These are phyloP conservation scores for Phytophthora foliorum DNA, from an alignment of 352 stramenopile genomes.

Conservation along the genomic window DNA sequence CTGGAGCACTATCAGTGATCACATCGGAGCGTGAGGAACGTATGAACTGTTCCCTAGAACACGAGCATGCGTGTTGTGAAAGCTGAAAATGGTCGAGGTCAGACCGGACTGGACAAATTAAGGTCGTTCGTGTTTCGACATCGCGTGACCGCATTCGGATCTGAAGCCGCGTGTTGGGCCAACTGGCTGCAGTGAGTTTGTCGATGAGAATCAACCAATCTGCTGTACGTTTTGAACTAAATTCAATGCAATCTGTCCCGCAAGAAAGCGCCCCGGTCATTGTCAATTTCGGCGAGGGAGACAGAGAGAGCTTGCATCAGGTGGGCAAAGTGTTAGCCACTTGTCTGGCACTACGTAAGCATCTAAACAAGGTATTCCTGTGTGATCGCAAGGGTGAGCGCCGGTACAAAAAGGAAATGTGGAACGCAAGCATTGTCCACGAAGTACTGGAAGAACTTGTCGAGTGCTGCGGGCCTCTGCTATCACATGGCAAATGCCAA, in stretches of 20 bases:
- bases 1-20: no score
- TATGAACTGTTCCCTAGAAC: no score
- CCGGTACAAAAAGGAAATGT: constrained; percentile 4
- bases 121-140: no score
- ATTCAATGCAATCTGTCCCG: no score
- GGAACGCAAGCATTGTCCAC: neutral
- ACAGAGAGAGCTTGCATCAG: constrained; percentile 14
- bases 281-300: neutral
- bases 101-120: no score
- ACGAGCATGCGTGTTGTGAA: no score
- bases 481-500: constrained; percentile 7
- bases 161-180: no score
- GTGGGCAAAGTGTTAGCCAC: constrained; percentile 24
- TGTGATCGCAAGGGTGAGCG: constrained; percentile 19
- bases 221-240: neutral
- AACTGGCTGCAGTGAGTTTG: no score
- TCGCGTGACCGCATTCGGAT: no score
- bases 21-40: no score
- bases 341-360: constrained; percentile 5
- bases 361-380: constrained; percentile 22
- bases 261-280: neutral
- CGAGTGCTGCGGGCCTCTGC: constrained; percentile 4
- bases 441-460: constrained; percentile 12
- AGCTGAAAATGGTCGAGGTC: no score
- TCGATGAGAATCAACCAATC: neutral